Conservation (phyloP, 139 green algal species). For the Coccomyxa sp. region DNA sequence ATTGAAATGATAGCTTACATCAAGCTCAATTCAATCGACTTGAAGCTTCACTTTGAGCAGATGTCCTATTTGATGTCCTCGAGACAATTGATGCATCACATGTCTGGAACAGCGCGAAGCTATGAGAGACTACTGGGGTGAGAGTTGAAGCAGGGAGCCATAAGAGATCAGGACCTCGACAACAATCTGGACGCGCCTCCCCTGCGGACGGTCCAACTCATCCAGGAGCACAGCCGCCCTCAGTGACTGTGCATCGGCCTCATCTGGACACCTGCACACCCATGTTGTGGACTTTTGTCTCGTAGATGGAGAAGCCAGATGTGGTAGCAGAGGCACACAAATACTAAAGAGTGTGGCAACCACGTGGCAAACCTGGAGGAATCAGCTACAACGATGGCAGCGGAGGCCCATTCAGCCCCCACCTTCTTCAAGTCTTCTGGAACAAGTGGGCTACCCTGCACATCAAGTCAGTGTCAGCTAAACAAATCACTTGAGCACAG, state of each 20-base stretch:
- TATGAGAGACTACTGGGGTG: too few relatives aligned
- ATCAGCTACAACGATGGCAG: conserved; percentile 42
- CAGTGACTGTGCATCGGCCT: conserved; percentile 39
- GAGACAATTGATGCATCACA: too few relatives aligned
- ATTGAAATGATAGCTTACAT: background rate
- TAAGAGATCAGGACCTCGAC: background rate
- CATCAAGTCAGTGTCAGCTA: background rate
- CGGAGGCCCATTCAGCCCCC: conserved; percentile 18
- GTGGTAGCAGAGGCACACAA: background rate
- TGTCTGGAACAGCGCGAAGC: too few relatives aligned
- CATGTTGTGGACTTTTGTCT: background rate
- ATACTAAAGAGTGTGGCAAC: background rate
- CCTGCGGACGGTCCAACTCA: conserved; percentile 21
- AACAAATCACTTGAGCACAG: background rate
- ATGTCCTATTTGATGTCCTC: too few relatives aligned
- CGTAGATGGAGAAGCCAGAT: background rate
- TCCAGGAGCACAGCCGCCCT: conserved; percentile 41
- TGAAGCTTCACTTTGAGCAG: background rate
- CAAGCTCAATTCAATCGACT: background rate
- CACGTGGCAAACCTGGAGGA: conserved; percentile 5
- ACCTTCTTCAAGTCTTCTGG: conserved; percentile 39
- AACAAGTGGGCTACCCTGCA: conserved; percentile 16
- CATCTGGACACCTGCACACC: conserved; percentile 12
- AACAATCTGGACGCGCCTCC: background rate
- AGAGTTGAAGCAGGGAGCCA: background rate